A percentile compares a stretch with the other conserved stretches of the same genome.
These are phyloP conservation scores for Gaeumannomyces sp. DNA, from an alignment of 2,329 filamentous ascomycete species.

Conservation along the genomic window DNA sequence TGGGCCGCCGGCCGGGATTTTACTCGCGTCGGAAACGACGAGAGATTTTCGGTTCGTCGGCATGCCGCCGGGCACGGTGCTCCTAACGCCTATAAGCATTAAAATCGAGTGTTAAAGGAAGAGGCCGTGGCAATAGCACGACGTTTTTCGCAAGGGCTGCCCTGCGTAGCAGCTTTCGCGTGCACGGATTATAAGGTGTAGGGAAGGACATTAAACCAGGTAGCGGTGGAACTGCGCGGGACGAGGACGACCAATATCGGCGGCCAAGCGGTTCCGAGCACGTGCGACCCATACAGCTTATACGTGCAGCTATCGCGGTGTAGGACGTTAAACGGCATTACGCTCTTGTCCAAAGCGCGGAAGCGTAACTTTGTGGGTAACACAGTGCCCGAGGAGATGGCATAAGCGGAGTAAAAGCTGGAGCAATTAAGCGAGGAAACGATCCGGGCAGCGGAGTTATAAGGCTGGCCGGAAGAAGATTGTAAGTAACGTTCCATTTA, in stretches of 20 bases:
- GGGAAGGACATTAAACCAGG: neutral
- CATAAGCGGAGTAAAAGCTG: no score
- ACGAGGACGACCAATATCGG: slow-evolving; percentile 1
- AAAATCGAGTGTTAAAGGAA: neutral
- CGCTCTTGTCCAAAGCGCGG: neutral
- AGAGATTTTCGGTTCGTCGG: no score
- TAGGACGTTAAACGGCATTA: neutral
- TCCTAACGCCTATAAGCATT: neutral
- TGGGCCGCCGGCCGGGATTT: neutral
- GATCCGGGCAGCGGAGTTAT: no score
- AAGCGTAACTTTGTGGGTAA: no score
- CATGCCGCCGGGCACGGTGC: neutral
- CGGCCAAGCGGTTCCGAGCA: slow-evolving; percentile 1
- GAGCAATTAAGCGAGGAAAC: no score
- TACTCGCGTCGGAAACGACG: no score
- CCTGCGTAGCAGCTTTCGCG: neutral
- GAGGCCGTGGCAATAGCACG: slow-evolving; percentile 1
- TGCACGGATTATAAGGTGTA: neutral
- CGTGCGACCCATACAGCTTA: neutral
- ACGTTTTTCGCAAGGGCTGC: neutral
- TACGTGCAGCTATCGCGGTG: slow-evolving; percentile 1
- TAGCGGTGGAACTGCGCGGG: neutral
- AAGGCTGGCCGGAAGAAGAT: neutral
- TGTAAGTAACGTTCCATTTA: neutral
- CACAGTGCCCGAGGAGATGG: no score